Base-by-base conservation (phyloP, 139 green algal species). In the Chlorella vulgaris region DNA sequence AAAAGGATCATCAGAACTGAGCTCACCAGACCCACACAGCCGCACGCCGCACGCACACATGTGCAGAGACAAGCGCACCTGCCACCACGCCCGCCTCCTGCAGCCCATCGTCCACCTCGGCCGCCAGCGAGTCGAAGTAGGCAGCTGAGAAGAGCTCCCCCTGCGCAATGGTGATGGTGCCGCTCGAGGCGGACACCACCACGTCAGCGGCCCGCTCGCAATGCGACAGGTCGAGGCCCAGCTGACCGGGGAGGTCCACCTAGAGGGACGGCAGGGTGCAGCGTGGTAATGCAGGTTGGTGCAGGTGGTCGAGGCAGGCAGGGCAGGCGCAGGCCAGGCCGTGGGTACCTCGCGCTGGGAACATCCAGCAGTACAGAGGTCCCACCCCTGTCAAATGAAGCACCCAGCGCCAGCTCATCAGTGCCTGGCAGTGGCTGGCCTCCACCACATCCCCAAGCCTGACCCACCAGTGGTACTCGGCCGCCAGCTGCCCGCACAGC, bases 41-140 rank as follows among this genome's bases (percentile, higher is more conserved):
- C 15, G 15, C 47, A 58, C 47, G 15, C 47, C 15, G 15, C 10
- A 10, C 47, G 13, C 47, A 58, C 47, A 10, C 47, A 10, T 58
- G 47, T 15, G 47, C n/a, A n/a, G n/a, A n/a, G n/a, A n/a, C n/a
- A n/a, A n/a, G n/a, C n/a, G n/a, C 51, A 79, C 73, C 73, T 53
- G 74, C 43, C 55, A 80, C 58, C 39, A 80, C 74, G 28, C 74
- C 74, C n/a, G 74, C 58, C 74, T 80, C 74, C 58, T 80, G 74
- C 73, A 98, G 87, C 21, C 85, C 68, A 35, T 97, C 92, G n/a
- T 95, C 88, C 26, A 98, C 85, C 82, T 99, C 96, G 1, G 87
- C 83, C 6, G 91, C 92, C 22, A 98, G 76, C 28, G 74, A 51
- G 43, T 97, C 90, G 86, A 98, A 97, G 86, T 97, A 98, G 35